Evolutionary conservation across 768 basidiomycete species (phyloP).

Genomic region (Tricholoma bakamatsutake): DNA sequence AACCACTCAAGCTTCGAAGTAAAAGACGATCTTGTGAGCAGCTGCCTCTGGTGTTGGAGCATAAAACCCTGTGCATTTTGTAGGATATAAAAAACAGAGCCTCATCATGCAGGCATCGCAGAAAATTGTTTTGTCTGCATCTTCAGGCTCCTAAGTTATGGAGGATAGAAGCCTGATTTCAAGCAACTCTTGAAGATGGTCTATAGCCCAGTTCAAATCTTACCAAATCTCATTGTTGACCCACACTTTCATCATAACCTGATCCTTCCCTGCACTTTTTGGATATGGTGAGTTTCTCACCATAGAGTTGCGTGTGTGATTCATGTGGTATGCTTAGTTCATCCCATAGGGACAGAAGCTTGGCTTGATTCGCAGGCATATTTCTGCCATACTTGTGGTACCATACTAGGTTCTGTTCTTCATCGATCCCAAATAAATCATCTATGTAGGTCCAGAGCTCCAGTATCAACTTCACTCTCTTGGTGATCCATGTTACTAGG

Average conservation of each 20-base stretch:
- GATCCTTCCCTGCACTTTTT: neutral
- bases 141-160: neutral
- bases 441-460: neutral
- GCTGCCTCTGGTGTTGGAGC: neutral
- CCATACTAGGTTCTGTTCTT: constrained; percentile 12
- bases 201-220: neutral
- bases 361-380: constrained; percentile 17
- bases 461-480: neutral
- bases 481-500: constrained; percentile 10
- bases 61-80: neutral
- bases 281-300: constrained; percentile 13
- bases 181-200: neutral
- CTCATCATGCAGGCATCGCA: neutral
- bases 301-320: neutral
- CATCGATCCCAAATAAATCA: constrained; percentile 14
- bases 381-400: constrained; percentile 28
- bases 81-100: neutral
- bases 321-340: constrained; percentile 15
- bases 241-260: neutral
- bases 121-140: constrained; percentile 2
- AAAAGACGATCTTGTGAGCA: neutral
- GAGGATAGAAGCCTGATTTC: neutral
- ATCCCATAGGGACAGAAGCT: no score
- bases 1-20: neutral
- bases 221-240: neutral